Base-by-base conservation (phyloP, 768 basidiomycete genomes). In the Peribolospora baueri region DNA sequence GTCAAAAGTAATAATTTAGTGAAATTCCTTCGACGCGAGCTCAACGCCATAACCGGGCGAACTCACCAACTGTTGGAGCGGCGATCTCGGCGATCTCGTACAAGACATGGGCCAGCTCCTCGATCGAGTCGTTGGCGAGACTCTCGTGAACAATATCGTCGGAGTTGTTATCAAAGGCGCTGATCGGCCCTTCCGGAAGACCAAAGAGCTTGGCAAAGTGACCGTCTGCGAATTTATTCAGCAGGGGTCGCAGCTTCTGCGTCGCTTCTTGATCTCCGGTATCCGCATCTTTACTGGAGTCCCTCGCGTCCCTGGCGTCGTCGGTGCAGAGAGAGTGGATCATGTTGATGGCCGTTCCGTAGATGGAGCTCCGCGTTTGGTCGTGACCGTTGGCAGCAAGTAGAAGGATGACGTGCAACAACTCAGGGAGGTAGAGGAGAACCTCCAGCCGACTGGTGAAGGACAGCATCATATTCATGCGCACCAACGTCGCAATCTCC, bases 391-490 rank as follows among this genome's bases (percentile, higher is more conserved):
- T 77, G 7, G 76, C 82, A 5, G 81, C 76, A 1, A 82, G 71
- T n/a, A 90, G 70, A 5, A 80, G 79, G 58, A 84, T 76, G 45
- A 84, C 70, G 65, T 93, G 84, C 48, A 80, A 71, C 41, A 83
- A 71, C 65, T 93, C 88, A 0, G 88, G 82, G 4, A 87, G 74
- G 63, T 79, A 87, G 38, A 88, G 70, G 60, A 80, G 77, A 9
- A 73, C 72, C 3, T 75, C 70, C 41, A 79, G 74, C 50, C 74
- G 75, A 0, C 77, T 73, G 50, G 79, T 76, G 58, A 82, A 79
- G 52, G 79, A 76, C 14, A 83, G 76, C 7, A 80, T 73, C 8
- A 84, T 73, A 46, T 75, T 72, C n/a, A 91, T 73, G 4, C 85
- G 79, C 45, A 81, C 72, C 43, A 90, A 70, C 1, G 80, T 80